Evolutionary conservation across 805 yeast species (phyloP).

Genomic region (Gaillardinia entomophila): DNA sequence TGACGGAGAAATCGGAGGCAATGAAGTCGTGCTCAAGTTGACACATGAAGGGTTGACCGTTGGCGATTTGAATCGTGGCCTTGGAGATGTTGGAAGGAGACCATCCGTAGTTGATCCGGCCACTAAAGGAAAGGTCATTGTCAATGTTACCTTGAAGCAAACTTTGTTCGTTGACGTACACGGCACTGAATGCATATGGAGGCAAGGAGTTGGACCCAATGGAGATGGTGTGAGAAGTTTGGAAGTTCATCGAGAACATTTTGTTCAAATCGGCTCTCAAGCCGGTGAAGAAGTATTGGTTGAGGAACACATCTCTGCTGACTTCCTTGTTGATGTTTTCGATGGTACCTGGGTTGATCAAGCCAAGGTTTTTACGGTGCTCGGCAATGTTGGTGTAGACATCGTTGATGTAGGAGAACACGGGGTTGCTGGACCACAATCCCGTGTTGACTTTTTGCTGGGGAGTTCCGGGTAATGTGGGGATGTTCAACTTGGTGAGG

Average conservation of each 20-base stretch:
- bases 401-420: slow-evolving; percentile 71
- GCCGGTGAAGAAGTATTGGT: slow-evolving; percentile 89
- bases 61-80: slow-evolving; percentile 80
- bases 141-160: slow-evolving; percentile 91
- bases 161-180: slow-evolving; percentile 79
- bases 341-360: slow-evolving; percentile 89
- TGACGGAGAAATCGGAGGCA: slow-evolving; percentile 81
- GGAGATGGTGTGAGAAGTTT: slow-evolving; percentile 89
- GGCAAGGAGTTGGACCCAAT: slow-evolving; percentile 83
- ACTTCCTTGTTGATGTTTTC: slow-evolving; percentile 94
- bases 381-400: slow-evolving; percentile 65
- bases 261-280: slow-evolving; percentile 94
- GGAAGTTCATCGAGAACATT: slow-evolving; percentile 88
- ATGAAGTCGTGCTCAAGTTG: slow-evolving; percentile 96
- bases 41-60: slow-evolving; percentile 87
- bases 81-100: slow-evolving; percentile 70
- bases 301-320: slow-evolving; percentile 84
- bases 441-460: slow-evolving; percentile 48
- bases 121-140: slow-evolving; percentile 76
- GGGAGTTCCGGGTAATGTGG: slow-evolving; percentile 55
- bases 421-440: slow-evolving; percentile 80
- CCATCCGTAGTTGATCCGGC: slow-evolving; percentile 92
- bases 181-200: slow-evolving; percentile 84
- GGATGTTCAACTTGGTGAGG: slow-evolving; percentile 48
- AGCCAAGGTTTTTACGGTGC: slow-evolving; percentile 76